These are phyloP conservation scores for Neodidymelliopsis sp. DNA, from an alignment of 2,329 filamentous ascomycete species.

Conservation along the genomic window DNA sequence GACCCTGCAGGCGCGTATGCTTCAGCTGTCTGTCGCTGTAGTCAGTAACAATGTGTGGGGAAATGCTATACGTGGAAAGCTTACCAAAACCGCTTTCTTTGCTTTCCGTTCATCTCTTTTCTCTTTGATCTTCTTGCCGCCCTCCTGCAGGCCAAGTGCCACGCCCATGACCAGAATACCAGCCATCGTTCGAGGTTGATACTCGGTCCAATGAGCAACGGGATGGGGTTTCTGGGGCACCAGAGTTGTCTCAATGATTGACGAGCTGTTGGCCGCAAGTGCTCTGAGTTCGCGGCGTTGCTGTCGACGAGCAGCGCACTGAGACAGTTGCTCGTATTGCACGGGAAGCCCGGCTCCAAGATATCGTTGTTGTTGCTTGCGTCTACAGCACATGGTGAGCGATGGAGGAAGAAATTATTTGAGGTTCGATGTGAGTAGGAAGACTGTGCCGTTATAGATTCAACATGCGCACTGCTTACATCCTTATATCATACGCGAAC, in stretches of 20 bases:
- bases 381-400: constrained; percentile 16
- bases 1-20: constrained; percentile 13
- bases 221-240: no score
- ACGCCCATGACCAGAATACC: constrained; percentile 29
- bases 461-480: constrained; percentile 3
- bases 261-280: background rate
- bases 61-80: background rate
- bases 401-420: background rate
- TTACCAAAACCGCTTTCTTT: constrained; percentile 31
- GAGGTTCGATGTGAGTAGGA: background rate
- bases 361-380: background rate
- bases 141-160: constrained; percentile 30
- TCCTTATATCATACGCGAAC: constrained; percentile 1
- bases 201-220: constrained; percentile 10
- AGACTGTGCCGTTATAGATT: background rate
- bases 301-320: constrained; percentile 7
- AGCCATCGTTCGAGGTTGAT: constrained; percentile 26
- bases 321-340: background rate
- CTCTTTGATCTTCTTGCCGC: constrained; percentile 30
- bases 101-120: constrained; percentile 34
- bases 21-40: constrained; percentile 15
- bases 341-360: background rate
- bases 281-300: constrained; percentile 6
- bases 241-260: background rate
- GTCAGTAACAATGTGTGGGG: background rate